Base-by-base conservation (phyloP, 306 rosid species). In the Neltuma alba region DNA sequence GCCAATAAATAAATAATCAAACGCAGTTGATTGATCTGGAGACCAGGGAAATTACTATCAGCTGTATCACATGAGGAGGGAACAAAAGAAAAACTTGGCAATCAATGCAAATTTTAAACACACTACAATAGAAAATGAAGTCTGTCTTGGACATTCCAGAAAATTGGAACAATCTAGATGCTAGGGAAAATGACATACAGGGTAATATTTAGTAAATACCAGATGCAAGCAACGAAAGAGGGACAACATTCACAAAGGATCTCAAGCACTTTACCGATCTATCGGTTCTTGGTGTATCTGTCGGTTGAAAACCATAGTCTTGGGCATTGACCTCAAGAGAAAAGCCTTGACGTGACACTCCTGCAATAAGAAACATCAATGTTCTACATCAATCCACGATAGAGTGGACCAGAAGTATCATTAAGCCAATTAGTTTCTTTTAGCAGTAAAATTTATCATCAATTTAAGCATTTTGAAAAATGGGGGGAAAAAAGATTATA, bases 271-370 rank as follows among this genome's bases (percentile, higher is more conserved):
- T 48, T 83, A 95, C 99, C 64, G 96, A 95, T 95, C 99, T 91
- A 87, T 95, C 98, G 37, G 97, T 95, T 87, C 99, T 92, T 76
- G 99, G 99, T 21, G 97, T 95, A 80, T 91, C 91, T 18, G 95
- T 92, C 79, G 98, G 93, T 81, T 91, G 81, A 83, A 95, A 92
- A 78, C 98, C 98, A 37, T 90, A 92, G 75, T 95, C 94, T 80
- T 76, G 68, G 36, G 99, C 99, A 76, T 91, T 91, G 83, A 95
- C 92, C 89, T 92, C 97, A 8, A 93, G 87, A 72, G 79, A 89
- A 82, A 92, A 92, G 79, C 87, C 92, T 81, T 93, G 88, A 50
- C 98, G 97, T 33, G 97, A 82, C 65, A 95, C 97, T 70, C 99
- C 99, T 91, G 86, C 88, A 84, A 78, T 70, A 74, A 37, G 74